Conservation (phyloP, 176 grass and related monocot species). For the Secale cereale region DNA sequence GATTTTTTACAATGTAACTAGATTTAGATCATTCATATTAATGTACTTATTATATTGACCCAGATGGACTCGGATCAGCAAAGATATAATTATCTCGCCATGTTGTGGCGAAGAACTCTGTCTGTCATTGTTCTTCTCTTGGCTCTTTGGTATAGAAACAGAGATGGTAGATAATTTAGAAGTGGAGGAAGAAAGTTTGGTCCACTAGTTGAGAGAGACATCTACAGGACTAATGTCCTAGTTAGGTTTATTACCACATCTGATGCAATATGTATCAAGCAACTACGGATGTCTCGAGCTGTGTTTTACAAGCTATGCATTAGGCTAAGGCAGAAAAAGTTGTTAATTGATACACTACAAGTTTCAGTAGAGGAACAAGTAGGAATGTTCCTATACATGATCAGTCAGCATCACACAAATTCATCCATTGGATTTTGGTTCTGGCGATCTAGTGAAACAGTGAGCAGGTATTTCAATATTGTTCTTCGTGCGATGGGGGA, state of each 20-base stretch:
- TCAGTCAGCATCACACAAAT: background rate
- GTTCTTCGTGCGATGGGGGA: background rate
- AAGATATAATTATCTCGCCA: background rate
- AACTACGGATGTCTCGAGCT: background rate
- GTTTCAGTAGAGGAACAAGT: slow-evolving; percentile 28
- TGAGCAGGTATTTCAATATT: too few relatives aligned
- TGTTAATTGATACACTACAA: background rate
- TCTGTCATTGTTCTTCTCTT: background rate
- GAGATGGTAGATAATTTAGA: background rate
- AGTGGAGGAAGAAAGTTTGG: background rate
- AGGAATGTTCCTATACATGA: background rate
- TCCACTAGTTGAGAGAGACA: background rate
- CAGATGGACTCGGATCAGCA: background rate
- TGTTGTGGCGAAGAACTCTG: background rate
- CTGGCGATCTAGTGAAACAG: background rate
- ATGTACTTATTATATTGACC: background rate
- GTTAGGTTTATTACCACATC: background rate
- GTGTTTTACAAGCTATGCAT: background rate
- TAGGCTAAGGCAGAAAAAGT: background rate
- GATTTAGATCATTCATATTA: background rate
- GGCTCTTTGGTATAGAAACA: background rate
- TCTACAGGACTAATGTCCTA: background rate
- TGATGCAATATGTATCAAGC: background rate
- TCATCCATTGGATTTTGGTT: background rate
- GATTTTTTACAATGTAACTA: background rate